Conservation (phyloP, 768 basidiomycete species). For the Boletus tomentosulus region DNA sequence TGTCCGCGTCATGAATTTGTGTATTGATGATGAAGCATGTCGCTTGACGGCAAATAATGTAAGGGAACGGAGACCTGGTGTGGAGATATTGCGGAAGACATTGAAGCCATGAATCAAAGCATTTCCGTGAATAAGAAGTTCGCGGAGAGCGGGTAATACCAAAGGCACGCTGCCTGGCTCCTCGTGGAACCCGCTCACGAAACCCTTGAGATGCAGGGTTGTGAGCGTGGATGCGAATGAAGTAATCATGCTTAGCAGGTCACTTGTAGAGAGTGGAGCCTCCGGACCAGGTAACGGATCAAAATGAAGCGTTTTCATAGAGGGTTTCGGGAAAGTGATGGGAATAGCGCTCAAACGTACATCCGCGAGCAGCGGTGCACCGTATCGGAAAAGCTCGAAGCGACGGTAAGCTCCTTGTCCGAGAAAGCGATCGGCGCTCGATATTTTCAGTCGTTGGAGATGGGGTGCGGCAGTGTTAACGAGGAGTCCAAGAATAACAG, state of each 20-base stretch:
- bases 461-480: slow-evolving; percentile 21
- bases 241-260: slow-evolving; percentile 28
- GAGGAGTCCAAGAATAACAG: slow-evolving; percentile 21
- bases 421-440: slow-evolving; percentile 20
- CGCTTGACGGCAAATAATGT: slow-evolving; percentile 25
- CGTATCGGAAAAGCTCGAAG: slow-evolving; percentile 30
- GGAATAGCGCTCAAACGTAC: slow-evolving; percentile 32
- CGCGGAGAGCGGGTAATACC: slow-evolving; percentile 27
- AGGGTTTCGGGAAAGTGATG: slow-evolving; percentile 26
- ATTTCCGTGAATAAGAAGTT: slow-evolving; percentile 30
- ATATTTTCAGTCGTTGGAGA: slow-evolving; percentile 28
- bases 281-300: slow-evolving; percentile 32
- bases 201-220: slow-evolving; percentile 30
- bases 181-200: slow-evolving; percentile 31
- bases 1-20: slow-evolving; percentile 34
- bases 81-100: slow-evolving; percentile 34
- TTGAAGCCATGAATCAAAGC: slow-evolving; percentile 31
- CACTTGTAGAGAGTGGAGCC: slow-evolving; percentile 24
- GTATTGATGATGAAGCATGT: slow-evolving; percentile 30
- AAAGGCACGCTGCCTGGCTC: slow-evolving; percentile 31
- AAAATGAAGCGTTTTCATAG: slow-evolving; percentile 32
- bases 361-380: slow-evolving; percentile 30
- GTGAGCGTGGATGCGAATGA: slow-evolving; percentile 27
- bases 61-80: slow-evolving; percentile 24
- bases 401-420: slow-evolving; percentile 27